Base-by-base conservation (phyloP, 2,329 filamentous ascomycete genomes). In the Ilyonectria robusta region DNA sequence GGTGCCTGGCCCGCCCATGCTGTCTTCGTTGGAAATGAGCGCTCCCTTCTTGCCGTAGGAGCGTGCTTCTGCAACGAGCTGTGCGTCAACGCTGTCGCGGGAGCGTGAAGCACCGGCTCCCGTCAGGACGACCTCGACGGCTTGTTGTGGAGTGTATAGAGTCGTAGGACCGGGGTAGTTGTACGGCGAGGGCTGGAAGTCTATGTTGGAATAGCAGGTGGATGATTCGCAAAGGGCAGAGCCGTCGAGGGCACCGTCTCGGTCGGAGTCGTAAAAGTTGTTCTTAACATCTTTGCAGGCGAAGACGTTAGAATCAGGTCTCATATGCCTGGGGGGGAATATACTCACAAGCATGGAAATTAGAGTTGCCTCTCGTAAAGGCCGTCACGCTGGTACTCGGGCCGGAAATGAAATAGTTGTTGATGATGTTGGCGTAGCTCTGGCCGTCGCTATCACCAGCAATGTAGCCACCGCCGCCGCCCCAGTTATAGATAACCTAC, bases 351-450 rank as follows among this genome's bases (percentile, higher is more conserved):
- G 83, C 86, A 46, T 85, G 84, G 77, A 88, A 88, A 56, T 85
- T 84, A 2, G 75, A 79, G 62, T 87, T 88, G n/a, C 87, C 85
- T n/a, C 86, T 81, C 1, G 85, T 87, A 68, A 88, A 89, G 0
- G 85, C 84, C 1, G 84, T 80, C 2, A 83, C 82, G 29, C 76
- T 82, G 3, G 86, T 88, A 51, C 79, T 83, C 0, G 86, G 86
- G 0, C 87, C 87, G 2, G 83, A 83, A 66, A 89, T 85, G 76
- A 88, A 89, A 75, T 89, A 88, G 76, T 89, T 89, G 66, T 85
- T 84, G 59, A 88, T 79, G 62, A 89, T 85, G 67, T 89, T 87
- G 6, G 81, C 85, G 55, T 83, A 81, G 59, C 83, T 87, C 29
- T 80, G 71, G 5, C 82, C 85, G 0, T 72, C 77, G 37, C 83